Base-by-base conservation (phyloP, 768 basidiomycete genomes). In the Cubamyces sp. region DNA sequence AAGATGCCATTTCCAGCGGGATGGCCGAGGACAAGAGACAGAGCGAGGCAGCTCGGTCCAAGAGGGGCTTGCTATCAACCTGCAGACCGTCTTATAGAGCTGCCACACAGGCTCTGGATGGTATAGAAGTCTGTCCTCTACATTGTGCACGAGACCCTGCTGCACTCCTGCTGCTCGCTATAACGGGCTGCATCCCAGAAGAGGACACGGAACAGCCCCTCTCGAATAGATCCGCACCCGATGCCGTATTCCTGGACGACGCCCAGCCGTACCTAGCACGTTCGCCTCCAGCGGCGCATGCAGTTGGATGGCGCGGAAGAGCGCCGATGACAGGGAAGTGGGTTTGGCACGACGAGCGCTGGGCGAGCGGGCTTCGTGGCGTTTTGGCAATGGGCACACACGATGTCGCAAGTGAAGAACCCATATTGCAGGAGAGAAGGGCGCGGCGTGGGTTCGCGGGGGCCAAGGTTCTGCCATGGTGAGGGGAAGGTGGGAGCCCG, bases 331-430 rank as follows among this genome's bases (percentile, higher is more conserved):
- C 26, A 59, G 26, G 19, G 21, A 12, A 26, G 16, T 18, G 25
- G 23, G 23, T 50, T 14, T 30, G 40, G 40, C 57, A 6, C 34
- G 34, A 34, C 9, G 34, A 34, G 34, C 34, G 34, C 34, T 34
- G 9, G 34, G 34, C 9, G 1, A 1, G 6, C 6, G 6, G 34
- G 34, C 34, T 34, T 34, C 34, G 34, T 34, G 34, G 34, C 34
- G 34, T 9, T 34, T 34, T 34, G 34, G 34, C n/a, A n/a, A n/a
- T n/a, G n/a, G n/a, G n/a, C 9, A 34, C 34, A 59, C 57, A 59
- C 57, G 57, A 52, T 59, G 57, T 51, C 57, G 46, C 34, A 39
- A 18, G 47, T 40, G 56, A 57, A 59, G 40, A 21, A 41, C 49
- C 23, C 43, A 25, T 23, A 43, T 23, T 19, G 57, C 16, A 40